Percentiles rank a stretch among this genome's conserved stretches.
Conservation (phyloP, 2,329 filamentous ascomycete species). For the Cordyceps cicadae region DNA sequence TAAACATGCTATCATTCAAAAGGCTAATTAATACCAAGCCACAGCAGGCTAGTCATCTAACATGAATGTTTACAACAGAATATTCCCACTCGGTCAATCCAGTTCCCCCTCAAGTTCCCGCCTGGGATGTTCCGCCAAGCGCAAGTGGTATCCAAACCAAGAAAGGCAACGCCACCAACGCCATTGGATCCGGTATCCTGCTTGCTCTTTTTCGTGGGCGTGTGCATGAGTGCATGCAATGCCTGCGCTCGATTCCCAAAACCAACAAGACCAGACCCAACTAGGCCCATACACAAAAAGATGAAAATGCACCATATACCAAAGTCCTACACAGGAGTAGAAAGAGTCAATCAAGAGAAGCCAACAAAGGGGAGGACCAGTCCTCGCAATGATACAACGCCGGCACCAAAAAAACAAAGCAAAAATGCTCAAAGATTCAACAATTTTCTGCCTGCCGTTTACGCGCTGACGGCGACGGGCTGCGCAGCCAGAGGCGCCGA, state of each 20-base stretch:
- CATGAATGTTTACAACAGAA: slow-evolving; percentile 9
- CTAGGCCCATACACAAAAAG: not conserved
- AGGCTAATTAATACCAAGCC: slow-evolving; percentile 11
- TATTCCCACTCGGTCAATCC: not conserved
- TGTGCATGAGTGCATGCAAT: not conserved
- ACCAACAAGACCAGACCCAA: not conserved
- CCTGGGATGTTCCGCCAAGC: not conserved
- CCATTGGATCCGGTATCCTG: slow-evolving; percentile 3
- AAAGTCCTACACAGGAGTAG: not conserved
- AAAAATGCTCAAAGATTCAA: not conserved
- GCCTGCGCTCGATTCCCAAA: not conserved
- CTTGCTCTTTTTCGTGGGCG: not conserved
- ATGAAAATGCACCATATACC: not conserved
- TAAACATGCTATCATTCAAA: slow-evolving; percentile 6
- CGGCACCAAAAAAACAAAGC: not conserved
- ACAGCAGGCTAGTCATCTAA: slow-evolving; percentile 8
- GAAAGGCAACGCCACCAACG: slow-evolving; percentile 8
- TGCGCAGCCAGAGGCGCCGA: slow-evolving; percentile 5
- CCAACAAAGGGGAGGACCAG: not conserved
- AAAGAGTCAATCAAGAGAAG: not conserved
- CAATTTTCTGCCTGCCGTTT: not conserved
- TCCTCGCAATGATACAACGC: slow-evolving; percentile 9
- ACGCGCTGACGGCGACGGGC: slow-evolving; percentile 22
- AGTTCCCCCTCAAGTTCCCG: not conserved
- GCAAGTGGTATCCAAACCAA: slow-evolving; percentile 7